A percentile compares a stretch with the other conserved stretches of the same genome.
These are phyloP conservation scores for Candida coquimbonensis DNA, from an alignment of 805 yeast genomes.

Conservation along the genomic window DNA sequence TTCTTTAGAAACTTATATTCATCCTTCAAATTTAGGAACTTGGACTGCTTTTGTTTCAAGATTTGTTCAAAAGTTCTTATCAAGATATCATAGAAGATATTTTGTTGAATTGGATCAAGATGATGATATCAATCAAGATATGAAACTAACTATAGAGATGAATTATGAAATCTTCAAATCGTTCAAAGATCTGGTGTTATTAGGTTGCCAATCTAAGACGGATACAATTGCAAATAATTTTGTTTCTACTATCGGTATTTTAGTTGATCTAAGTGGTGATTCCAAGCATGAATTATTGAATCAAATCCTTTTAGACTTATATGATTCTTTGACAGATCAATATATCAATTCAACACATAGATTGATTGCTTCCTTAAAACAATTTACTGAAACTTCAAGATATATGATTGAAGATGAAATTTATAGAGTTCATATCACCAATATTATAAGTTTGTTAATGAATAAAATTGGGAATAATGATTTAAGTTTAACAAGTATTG, in stretches of 20 bases:
- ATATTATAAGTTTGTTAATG: constrained; percentile 59
- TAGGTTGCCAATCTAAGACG: constrained; percentile 77
- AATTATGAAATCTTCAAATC: constrained; percentile 29
- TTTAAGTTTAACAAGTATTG: constrained; percentile 58
- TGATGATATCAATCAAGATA: constrained; percentile 2
- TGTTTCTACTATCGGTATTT: constrained; percentile 49
- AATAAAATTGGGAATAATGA: constrained; percentile 91
- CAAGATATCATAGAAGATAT: constrained; percentile 52
- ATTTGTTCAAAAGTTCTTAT: constrained; percentile 52
- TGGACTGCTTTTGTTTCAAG: constrained; percentile 74
- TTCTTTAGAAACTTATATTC: constrained; percentile 73
- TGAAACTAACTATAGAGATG: constrained; percentile 26
- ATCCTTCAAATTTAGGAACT: constrained; percentile 89
- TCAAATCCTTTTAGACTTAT: constrained; percentile 58
- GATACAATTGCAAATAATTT: constrained; percentile 48
- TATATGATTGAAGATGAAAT: constrained; percentile 56
- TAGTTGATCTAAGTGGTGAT: constrained; percentile 51
- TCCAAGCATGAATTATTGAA: constrained; percentile 38
- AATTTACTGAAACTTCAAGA: constrained; percentile 57
- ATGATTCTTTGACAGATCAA: constrained; percentile 58
- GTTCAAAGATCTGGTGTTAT: constrained; percentile 46
- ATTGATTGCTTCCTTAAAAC: constrained; percentile 61
- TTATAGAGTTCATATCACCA: constrained; percentile 71
- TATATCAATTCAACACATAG: constrained; percentile 75
- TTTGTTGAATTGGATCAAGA: constrained; percentile 37